Conservation (phyloP, 129 eudicot genomes). For the Escallonia herrerae region DNA sequence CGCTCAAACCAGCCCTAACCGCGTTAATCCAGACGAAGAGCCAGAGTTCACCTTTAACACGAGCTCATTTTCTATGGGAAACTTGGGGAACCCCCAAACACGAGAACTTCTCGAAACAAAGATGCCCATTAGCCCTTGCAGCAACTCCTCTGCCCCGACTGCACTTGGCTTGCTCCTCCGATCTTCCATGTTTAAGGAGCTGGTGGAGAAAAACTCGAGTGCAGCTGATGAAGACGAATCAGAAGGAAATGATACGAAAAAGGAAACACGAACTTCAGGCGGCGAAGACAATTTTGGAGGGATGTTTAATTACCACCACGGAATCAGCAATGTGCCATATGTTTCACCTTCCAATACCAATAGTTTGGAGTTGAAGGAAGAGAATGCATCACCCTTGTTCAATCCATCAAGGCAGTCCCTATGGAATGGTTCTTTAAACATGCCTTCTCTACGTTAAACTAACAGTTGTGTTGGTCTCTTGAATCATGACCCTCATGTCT, state of each 20-base stretch:
- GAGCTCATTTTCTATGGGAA: slow-evolving; percentile 12
- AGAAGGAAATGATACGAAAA: slow-evolving; percentile 6
- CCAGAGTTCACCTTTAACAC: slow-evolving; percentile 30
- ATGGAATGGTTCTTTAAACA: slow-evolving; percentile 37
- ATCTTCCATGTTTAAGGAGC: slow-evolving; percentile 67
- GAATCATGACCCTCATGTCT: not conserved
- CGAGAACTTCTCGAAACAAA: slow-evolving; percentile 41
- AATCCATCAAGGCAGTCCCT: slow-evolving; percentile 21
- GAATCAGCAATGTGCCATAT: slow-evolving; percentile 18
- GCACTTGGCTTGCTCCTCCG: slow-evolving; percentile 65
- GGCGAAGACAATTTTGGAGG: slow-evolving; percentile 29
- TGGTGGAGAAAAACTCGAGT: slow-evolving; percentile 45
- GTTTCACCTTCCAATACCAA: slow-evolving; percentile 20
- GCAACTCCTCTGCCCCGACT: slow-evolving; percentile 42
- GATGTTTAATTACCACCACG: slow-evolving; percentile 19
- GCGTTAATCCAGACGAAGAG: slow-evolving; percentile 21
- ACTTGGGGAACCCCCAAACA: slow-evolving; percentile 20
- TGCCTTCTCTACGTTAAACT: slow-evolving; percentile 19
- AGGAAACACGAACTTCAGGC: not conserved
- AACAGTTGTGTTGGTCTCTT: not conserved
- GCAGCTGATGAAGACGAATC: slow-evolving; percentile 14
- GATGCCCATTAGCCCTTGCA: slow-evolving; percentile 33
- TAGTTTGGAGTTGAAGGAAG: slow-evolving; percentile 23
- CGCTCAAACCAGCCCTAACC: slow-evolving; percentile 10
- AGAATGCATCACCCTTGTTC: slow-evolving; percentile 26